These are phyloP conservation scores for Penicillium frequentans DNA, from an alignment of 2,329 filamentous ascomycete species.

Conservation along the genomic window DNA sequence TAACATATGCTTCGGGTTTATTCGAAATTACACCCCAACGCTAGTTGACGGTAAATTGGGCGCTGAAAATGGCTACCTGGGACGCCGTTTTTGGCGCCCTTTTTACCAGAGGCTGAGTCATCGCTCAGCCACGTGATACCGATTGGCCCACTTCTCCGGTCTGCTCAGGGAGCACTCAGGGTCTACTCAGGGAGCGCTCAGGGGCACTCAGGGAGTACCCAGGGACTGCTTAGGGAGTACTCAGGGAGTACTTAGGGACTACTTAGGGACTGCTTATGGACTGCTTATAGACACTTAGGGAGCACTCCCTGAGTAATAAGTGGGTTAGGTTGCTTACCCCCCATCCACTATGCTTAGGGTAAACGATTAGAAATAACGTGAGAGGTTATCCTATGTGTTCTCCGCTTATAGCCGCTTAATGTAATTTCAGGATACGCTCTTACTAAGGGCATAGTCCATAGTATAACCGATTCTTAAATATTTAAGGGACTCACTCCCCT, in stretches of 20 bases:
- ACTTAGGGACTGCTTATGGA: too few relatives aligned
- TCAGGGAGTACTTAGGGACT: too few relatives aligned
- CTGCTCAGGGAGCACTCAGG: too few relatives aligned
- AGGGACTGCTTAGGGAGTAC: background rate
- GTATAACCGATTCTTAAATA: background rate
- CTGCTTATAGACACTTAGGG: background rate
- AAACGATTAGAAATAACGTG: background rate
- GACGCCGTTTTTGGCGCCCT: too few relatives aligned
- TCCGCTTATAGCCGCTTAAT: background rate
- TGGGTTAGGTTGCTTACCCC: background rate
- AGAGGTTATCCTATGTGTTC: background rate
- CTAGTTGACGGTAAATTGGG: too few relatives aligned
- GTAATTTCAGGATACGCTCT: background rate
- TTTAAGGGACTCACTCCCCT: background rate
- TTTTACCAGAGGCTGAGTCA: too few relatives aligned
- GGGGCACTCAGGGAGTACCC: background rate
- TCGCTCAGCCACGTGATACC: too few relatives aligned
- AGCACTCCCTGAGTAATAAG: background rate
- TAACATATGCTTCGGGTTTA: too few relatives aligned
- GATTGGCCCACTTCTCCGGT: too few relatives aligned
- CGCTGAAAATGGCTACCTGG: too few relatives aligned
- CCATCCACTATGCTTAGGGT: background rate
- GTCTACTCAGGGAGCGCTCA: too few relatives aligned
- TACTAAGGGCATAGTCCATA: background rate
- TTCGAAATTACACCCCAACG: too few relatives aligned